These are phyloP conservation scores for Ophiostoma sp. DNA, from an alignment of 2,329 filamentous ascomycete species.

Conservation along the genomic window DNA sequence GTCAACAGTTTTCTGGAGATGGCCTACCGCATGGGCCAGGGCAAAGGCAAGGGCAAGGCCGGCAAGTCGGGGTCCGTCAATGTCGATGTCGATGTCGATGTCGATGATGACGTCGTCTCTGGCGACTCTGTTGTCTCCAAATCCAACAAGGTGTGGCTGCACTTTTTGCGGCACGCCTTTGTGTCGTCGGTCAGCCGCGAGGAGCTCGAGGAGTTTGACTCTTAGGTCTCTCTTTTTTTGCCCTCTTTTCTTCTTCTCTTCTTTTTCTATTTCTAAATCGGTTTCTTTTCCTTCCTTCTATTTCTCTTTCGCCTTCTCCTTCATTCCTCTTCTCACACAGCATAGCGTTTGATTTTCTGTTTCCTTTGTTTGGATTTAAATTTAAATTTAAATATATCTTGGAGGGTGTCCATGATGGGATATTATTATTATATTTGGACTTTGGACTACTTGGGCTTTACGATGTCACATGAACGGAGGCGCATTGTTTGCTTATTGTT, in stretches of 20 bases:
- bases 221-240: not conserved
- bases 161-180: conserved; percentile 74
- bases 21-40: conserved; percentile 63
- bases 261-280: too few species aligned
- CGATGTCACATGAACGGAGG: conserved; percentile 12
- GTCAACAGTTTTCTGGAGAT: conserved; percentile 74
- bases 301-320: not conserved
- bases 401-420: not conserved
- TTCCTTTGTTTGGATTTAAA: not conserved
- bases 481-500: not conserved
- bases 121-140: conserved; percentile 36
- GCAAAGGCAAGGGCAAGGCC: conserved; percentile 19
- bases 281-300: not conserved
- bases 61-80: conserved; percentile 30
- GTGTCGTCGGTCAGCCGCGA: conserved; percentile 64
- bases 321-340: not conserved
- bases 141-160: conserved; percentile 65
- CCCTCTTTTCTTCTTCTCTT: not conserved
- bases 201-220: conserved; percentile 49
- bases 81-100: conserved; percentile 26
- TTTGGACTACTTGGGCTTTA: not conserved
- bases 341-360: conserved; percentile 8
- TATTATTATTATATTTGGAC: not conserved
- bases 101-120: conserved; percentile 28
- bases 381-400: not conserved